Percentiles rank a stretch among this genome's conserved stretches.
Evolutionary conservation across 768 basidiomycete species (phyloP).

Genomic region (Phanerochaete carnosa): DNA sequence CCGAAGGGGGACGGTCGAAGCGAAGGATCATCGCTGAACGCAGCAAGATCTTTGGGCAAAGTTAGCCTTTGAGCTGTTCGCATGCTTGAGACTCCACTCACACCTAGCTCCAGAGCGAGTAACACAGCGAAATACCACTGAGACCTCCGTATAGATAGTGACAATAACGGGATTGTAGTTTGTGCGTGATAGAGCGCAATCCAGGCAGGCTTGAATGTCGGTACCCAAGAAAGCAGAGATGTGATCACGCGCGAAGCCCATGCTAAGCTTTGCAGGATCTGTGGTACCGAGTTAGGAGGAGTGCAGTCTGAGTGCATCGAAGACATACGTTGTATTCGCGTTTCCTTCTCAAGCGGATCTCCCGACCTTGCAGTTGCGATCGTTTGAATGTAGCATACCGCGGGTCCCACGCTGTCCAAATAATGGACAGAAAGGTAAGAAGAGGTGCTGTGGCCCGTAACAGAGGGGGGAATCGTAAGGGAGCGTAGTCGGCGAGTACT

Average conservation of each 20-base stretch:
- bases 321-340: conserved; percentile 55
- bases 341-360: conserved; percentile 66
- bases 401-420: conserved; percentile 88
- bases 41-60: conserved; percentile 41
- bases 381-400: conserved; percentile 61
- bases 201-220: conserved; percentile 39
- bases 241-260: conserved; percentile 60
- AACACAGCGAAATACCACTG: conserved; percentile 46
- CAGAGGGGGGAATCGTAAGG: neutral
- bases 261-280: conserved; percentile 57
- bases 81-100: conserved; percentile 30
- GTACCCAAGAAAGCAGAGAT: conserved; percentile 40
- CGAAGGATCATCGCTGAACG: conserved; percentile 54
- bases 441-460: conserved; percentile 39
- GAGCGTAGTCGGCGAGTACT: conserved; percentile 5
- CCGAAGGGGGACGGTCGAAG: conserved; percentile 64
- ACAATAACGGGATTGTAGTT: neutral
- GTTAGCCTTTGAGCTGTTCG: neutral
- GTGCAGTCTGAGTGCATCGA: neutral
- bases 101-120: conserved; percentile 51
- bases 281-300: neutral
- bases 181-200: conserved; percentile 32
- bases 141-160: conserved; percentile 16
- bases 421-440: conserved; percentile 53
- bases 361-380: conserved; percentile 67